phyloP scores from a whole-genome alignment of 2,329 filamentous ascomycete genomes.

The Aureobasidium sp. region DNA sequence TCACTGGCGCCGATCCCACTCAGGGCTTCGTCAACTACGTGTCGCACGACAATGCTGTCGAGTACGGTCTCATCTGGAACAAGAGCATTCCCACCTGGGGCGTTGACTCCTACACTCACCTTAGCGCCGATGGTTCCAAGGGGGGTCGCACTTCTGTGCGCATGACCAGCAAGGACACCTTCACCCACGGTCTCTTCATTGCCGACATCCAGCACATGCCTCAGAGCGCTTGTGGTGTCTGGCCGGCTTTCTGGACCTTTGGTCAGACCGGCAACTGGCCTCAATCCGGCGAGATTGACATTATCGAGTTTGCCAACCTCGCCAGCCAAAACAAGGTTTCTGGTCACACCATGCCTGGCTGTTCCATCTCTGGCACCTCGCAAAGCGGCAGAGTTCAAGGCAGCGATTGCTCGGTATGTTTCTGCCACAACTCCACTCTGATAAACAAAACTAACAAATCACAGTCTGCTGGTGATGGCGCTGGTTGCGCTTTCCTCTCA shows the following conservation, averaged over 20 bases:
- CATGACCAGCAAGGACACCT: slow-evolving; percentile 36
- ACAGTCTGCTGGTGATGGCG: slow-evolving; percentile 32
- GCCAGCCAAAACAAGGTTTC: slow-evolving; percentile 31
- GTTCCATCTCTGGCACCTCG: slow-evolving; percentile 28
- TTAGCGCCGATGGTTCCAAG: neutral
- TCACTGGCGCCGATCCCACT: slow-evolving; percentile 55
- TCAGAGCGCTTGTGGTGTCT: slow-evolving; percentile 37
- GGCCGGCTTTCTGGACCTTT: slow-evolving; percentile 36
- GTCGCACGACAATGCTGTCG: slow-evolving; percentile 43
- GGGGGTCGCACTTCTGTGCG: slow-evolving; percentile 35
- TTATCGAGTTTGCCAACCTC: slow-evolving; percentile 38
- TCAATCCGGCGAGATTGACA: slow-evolving; percentile 38
- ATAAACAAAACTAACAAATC: slow-evolving; percentile 13
- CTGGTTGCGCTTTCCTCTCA: slow-evolving; percentile 35
- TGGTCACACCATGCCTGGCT: slow-evolving; percentile 24
- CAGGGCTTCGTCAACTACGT: slow-evolving; percentile 66
- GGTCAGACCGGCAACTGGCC: slow-evolving; percentile 27
- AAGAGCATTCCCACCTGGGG: slow-evolving; percentile 13
- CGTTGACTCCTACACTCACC: slow-evolving; percentile 15
- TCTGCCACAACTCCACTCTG: neutral
- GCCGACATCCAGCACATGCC: slow-evolving; percentile 44
- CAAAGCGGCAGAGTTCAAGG: slow-evolving; percentile 36
- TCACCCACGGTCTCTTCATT: slow-evolving; percentile 39
- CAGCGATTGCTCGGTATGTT: slow-evolving; percentile 40
- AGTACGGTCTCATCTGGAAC: slow-evolving; percentile 18